phyloP scores from a whole-genome alignment of 2,329 filamentous ascomycete species.

The Exophiala aquamarina region DNA sequence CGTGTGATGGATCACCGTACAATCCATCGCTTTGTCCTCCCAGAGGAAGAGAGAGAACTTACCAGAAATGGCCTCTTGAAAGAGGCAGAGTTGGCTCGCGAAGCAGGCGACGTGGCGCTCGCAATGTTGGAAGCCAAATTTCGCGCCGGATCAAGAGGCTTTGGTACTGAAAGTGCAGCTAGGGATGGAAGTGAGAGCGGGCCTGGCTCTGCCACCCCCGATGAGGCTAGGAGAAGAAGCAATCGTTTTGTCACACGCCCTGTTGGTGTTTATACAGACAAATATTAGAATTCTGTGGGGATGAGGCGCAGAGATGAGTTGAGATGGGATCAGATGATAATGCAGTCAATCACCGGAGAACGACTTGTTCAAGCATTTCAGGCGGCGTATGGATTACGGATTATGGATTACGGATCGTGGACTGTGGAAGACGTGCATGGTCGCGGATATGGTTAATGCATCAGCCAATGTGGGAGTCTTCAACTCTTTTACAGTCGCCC shows the following conservation, averaged over 20 bases:
- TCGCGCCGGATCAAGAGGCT: conserved; percentile 16
- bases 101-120: conserved; percentile 21
- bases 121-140: conserved; percentile 19
- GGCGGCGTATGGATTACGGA: too few species aligned
- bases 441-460: too few species aligned
- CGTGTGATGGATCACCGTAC: conserved; percentile 79
- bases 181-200: conserved; percentile 18
- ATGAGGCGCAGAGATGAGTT: too few species aligned
- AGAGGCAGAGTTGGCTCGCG: conserved; percentile 24
- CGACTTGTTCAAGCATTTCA: too few species aligned
- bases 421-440: too few species aligned
- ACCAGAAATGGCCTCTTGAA: conserved; percentile 25
- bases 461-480: too few species aligned
- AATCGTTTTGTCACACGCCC: conserved; percentile 24
- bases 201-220: conserved; percentile 15
- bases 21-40: conserved; percentile 78
- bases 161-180: conserved; percentile 17
- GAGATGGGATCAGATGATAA: too few species aligned
- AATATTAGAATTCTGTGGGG: not conserved
- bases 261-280: conserved; percentile 23
- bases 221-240: conserved; percentile 20
- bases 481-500: too few species aligned
- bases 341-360: too few species aligned
- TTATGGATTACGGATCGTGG: too few species aligned
- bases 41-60: conserved; percentile 62